phyloP scores from a whole-genome alignment of 805 yeast genomes.

The Teunomyces tritomae region DNA sequence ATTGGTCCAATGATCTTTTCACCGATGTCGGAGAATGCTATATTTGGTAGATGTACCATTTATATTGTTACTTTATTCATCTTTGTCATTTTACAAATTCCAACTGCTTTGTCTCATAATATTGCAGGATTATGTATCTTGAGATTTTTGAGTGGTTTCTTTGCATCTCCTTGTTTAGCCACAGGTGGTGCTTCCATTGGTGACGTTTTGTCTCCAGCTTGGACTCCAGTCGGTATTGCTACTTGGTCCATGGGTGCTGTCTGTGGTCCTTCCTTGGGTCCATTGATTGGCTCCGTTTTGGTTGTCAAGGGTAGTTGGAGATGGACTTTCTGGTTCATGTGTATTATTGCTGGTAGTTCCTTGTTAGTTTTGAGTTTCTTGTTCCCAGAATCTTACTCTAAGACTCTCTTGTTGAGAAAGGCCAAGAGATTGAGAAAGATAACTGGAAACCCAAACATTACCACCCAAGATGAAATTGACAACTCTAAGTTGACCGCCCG shows the following conservation, averaged over 20 bases:
- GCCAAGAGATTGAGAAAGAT: slow-evolving; percentile 45
- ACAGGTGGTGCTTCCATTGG: slow-evolving; percentile 59
- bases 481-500: slow-evolving; percentile 18
- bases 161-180: slow-evolving; percentile 55
- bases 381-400: slow-evolving; percentile 50
- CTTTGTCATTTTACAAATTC: slow-evolving; percentile 53
- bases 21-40: slow-evolving; percentile 56
- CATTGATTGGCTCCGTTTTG: slow-evolving; percentile 54
- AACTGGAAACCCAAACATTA: slow-evolving; percentile 49
- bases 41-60: slow-evolving; percentile 51
- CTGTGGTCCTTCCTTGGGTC: slow-evolving; percentile 56
- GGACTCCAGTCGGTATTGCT: slow-evolving; percentile 46
- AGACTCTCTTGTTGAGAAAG: slow-evolving; percentile 45
- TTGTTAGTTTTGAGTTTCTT: slow-evolving; percentile 30
- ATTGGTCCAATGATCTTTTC: slow-evolving; percentile 58
- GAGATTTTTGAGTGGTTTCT: slow-evolving; percentile 53
- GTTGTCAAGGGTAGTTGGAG: slow-evolving; percentile 48
- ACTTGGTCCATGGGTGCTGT: slow-evolving; percentile 55
- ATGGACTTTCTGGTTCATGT: slow-evolving; percentile 53
- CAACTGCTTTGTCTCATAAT: slow-evolving; percentile 50
- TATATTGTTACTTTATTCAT: slow-evolving; percentile 46
- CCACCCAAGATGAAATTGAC: slow-evolving; percentile 38
- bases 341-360: slow-evolving; percentile 38
- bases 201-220: slow-evolving; percentile 44
- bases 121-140: slow-evolving; percentile 50